Base-by-base conservation (phyloP, 1,139 yeast species). In the Sugiyamaella grinbergsii region DNA sequence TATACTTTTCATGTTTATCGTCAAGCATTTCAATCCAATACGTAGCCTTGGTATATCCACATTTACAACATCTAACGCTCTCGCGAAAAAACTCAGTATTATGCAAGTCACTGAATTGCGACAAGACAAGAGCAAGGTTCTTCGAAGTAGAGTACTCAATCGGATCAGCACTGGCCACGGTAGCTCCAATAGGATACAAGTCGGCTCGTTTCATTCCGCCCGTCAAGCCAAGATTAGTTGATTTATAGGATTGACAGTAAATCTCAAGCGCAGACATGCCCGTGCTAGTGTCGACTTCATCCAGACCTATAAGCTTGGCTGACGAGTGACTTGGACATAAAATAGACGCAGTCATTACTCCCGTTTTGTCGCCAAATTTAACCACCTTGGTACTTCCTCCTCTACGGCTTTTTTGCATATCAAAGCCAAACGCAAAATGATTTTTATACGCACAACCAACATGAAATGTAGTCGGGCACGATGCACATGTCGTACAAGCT, bases 381-480 rank as follows among this genome's bases (percentile, higher is more conserved):
- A 74, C 63, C 0, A 65, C 51, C 15, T 63, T 56, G 26, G 67
- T 57, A 13, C 47, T 47, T 5, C 59, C 44, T 54, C 55, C 16
- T 58, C 52, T 5, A 54, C 49, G 24, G 54, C 56, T 43, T n/a
- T 42, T 39, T 49, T 60, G 48, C 6, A 68, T 42, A 19, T 60
- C 61, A 41, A 72, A 65, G 4, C 74, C 74, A 45, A 71, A 60
- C 7, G 51, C 49, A 50, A 56, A 68, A 10, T 62, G 59, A 7
- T 55, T 47, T 18, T 54, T 55, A 15, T 60, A 81, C 2, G 87
- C 90, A 71, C 96, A 88, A 0, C 86, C 83, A 0, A 80, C 73
- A 66, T 88, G 96, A 18, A 47, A 72, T 4, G 60, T 54, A 2
- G 63, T 62, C 1, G 63, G 55, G 56, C 85, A 81, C 2, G 66